Percentiles rank a stretch among this genome's conserved stretches.
Evolutionary conservation across 2,329 filamentous ascomycete genomes (phyloP).

Genomic region (Aphanocladium album): DNA sequence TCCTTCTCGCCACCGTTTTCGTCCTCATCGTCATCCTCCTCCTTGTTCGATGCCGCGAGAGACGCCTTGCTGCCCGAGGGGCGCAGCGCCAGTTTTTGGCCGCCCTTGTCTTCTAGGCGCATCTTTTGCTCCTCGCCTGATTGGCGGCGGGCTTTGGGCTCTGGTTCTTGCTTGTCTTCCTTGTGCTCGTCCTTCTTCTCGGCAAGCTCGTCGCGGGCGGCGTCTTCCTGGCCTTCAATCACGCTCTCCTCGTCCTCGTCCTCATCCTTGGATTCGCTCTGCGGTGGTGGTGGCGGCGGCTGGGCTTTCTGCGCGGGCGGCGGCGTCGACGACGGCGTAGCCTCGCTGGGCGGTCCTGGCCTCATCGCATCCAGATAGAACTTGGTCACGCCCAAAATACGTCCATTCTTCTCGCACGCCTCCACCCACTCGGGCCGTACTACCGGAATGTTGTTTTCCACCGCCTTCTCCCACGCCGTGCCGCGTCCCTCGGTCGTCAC

Average conservation of each 20-base stretch:
- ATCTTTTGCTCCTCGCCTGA: slow-evolving; percentile 51
- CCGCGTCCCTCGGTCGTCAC: slow-evolving; percentile 92
- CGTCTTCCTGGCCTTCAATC: slow-evolving; percentile 18
- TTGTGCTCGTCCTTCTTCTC: slow-evolving; percentile 23
- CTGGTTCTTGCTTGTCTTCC: slow-evolving; percentile 21
- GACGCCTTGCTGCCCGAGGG: slow-evolving; percentile 26
- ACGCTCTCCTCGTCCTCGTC: slow-evolving; percentile 19
- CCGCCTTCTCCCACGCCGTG: slow-evolving; percentile 88
- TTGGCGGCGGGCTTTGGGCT: slow-evolving; percentile 29
- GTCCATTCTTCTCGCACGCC: slow-evolving; percentile 88
- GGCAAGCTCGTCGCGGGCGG: slow-evolving; percentile 21
- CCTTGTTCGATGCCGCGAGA: slow-evolving; percentile 20
- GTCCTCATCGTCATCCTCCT: slow-evolving; percentile 27
- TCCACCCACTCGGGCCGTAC: slow-evolving; percentile 96
- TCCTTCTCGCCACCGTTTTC: slow-evolving; percentile 28
- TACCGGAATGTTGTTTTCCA: slow-evolving; percentile 96
- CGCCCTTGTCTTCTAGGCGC: slow-evolving; percentile 49
- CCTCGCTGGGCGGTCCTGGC: slow-evolving; percentile 37
- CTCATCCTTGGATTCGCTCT: slow-evolving; percentile 13
- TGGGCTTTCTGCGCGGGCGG: slow-evolving; percentile 32
- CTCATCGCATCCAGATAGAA: slow-evolving; percentile 85
- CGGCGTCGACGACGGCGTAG: slow-evolving; percentile 22
- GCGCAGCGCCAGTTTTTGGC: slow-evolving; percentile 48
- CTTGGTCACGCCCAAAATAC: slow-evolving; percentile 88
- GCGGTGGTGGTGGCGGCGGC: slow-evolving; percentile 18